A percentile compares a stretch with the other conserved stretches of the same genome.
Conservation (phyloP, 352 stramenopile genomes). For the Globisporangium camurandrum region DNA sequence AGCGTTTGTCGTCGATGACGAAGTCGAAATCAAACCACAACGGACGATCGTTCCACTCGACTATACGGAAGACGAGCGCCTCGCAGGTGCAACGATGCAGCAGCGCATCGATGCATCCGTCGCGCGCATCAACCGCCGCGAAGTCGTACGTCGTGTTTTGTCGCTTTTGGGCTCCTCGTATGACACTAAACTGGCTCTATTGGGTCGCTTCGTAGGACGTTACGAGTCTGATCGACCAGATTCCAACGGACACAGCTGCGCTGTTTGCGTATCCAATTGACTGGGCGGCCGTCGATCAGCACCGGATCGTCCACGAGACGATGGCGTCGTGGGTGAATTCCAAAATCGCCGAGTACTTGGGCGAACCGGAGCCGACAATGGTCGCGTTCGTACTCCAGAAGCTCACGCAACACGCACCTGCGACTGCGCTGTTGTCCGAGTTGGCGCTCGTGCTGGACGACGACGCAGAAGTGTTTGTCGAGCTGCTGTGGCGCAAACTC, state of each 20-base stretch:
- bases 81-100: conserved; percentile 14
- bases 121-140: conserved; percentile 30
- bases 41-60: conserved; percentile 40
- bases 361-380: conserved; percentile 38
- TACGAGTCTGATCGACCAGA: conserved; percentile 33
- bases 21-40: conserved; percentile 27
- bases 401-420: conserved; percentile 16
- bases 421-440: conserved; percentile 27
- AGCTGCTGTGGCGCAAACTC: conserved; percentile 46
- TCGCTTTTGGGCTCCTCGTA: background rate
- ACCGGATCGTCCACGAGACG: conserved; percentile 26
- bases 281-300: conserved; percentile 25
- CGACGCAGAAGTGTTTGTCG: conserved; percentile 43
- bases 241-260: conserved; percentile 27
- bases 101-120: conserved; percentile 22
- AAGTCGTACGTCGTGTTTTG: conserved; percentile 15
- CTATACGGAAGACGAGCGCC: conserved; percentile 39
- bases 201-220: conserved; percentile 28
- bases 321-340: conserved; percentile 38
- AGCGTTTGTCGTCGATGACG: conserved; percentile 32
- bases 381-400: conserved; percentile 38
- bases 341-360: conserved; percentile 47
- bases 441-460: conserved; percentile 34
- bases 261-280: conserved; percentile 35
- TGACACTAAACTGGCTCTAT: too few species aligned